Base-by-base conservation (phyloP, 2,329 filamentous ascomycete genomes). In the Monosporascus sp. region DNA sequence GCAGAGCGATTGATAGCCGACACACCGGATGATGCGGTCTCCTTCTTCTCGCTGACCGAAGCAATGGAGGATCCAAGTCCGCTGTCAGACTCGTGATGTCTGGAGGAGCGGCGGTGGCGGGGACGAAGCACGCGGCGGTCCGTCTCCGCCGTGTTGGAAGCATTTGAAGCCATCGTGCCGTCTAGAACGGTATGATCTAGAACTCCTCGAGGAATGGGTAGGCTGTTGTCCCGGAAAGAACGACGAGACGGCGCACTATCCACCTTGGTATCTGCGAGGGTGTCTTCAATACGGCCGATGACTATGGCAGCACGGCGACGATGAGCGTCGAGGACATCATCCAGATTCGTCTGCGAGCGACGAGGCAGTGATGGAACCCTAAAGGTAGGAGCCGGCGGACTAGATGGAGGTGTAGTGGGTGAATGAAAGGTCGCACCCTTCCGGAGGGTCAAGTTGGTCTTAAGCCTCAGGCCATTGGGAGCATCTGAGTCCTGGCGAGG, bases 21-120 rank as follows among this genome's bases (percentile, higher is more conserved):
- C 50, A 75, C 73, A 59, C 72, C 70, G 18, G 74, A 74, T 41
- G 59, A 38, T 62, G 75, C 77, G 56, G 65, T 55, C 35, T 79
- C 59, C 53, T 68, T 77, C 67, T 82, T 80, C 59, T 82, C 77
- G 52, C 74, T 75, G 36, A 75, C 78, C 48, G 83, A 88, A 56
- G 78, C 81, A 64, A 96, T 79, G 43, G 91, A 96, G 44, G 90
- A 88, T 50, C 92, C 92, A 58, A 97, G 77, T 51, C 90, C 92
- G 69, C 91, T 96, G 74, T 97, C 92, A 17, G 90, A 94, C 54
- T 83, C 82, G 72, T 91, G 87, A 65, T 85, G 81, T 66, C 85
- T 80, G 44, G 77, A 77, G 55, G 75, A 74, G 66, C 83, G 79
- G 54, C 78, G 78, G 49, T 73, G 74, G 54, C 79, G 80, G 58